Evolutionary conservation across 345 rosid species (phyloP).

Genomic region (Populus alba): DNA sequence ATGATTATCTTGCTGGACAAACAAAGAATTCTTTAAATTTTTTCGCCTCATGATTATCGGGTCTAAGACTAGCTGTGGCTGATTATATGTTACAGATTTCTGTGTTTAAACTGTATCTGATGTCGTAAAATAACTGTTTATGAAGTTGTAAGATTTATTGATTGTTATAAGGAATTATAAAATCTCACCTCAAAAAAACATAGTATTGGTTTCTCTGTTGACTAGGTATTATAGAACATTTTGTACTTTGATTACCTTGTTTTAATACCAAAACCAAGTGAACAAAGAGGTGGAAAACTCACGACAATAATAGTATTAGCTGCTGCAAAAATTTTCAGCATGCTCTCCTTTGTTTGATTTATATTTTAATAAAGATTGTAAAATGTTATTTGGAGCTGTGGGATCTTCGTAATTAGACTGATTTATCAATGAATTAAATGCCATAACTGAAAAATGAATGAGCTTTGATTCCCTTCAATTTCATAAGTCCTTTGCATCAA

Average conservation of each 20-base stretch:
- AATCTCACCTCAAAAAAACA: not conserved
- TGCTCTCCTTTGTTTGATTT: too few species aligned
- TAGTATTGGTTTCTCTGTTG: not conserved
- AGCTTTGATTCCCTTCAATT: not conserved
- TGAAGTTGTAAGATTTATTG: not conserved
- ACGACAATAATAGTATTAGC: too few species aligned
- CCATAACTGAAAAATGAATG: not conserved
- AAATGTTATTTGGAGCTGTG: not conserved
- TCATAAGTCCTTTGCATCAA: not conserved
- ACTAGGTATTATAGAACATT: not conserved
- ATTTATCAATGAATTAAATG: not conserved
- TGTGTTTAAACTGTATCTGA: not conserved
- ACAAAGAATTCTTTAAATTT: not conserved
- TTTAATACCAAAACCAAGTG: not conserved
- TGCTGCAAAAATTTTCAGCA: too few species aligned
- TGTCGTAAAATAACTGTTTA: not conserved
- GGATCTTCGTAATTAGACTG: not conserved
- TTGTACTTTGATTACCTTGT: not conserved
- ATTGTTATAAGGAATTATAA: not conserved
- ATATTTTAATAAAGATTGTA: too few species aligned
- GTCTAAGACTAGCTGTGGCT: not conserved
- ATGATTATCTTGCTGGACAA: constrained; percentile 7
- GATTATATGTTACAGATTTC: not conserved
- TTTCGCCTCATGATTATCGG: not conserved
- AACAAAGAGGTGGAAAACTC: not conserved